Conservation (phyloP, 345 rosid genomes). For the Eucalyptus curtisii region DNA sequence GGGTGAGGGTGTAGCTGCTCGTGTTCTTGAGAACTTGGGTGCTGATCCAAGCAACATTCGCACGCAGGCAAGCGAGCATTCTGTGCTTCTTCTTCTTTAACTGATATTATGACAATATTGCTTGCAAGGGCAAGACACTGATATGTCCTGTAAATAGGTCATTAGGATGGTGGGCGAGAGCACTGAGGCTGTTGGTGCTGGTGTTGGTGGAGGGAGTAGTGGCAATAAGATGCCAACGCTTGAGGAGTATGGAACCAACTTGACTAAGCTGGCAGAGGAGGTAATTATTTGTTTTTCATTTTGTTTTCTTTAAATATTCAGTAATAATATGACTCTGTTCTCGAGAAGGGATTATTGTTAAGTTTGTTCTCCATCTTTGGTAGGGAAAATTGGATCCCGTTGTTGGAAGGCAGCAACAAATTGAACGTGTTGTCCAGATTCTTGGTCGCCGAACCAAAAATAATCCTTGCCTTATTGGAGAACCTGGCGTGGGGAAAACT, state of each 20-base stretch:
- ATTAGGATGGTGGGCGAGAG: constrained; percentile 98
- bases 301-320: not conserved
- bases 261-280: constrained; percentile 97
- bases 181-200: constrained; percentile 69
- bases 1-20: constrained; percentile 99
- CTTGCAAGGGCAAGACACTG: not conserved
- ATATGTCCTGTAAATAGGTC: constrained; percentile 31
- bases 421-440: constrained; percentile 92
- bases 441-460: constrained; percentile 96
- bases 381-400: constrained; percentile 99
- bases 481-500: constrained; percentile 99
- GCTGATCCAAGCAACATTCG: constrained; percentile 89
- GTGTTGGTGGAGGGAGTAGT: constrained; percentile 66
- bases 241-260: constrained; percentile 96
- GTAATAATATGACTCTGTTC: not conserved
- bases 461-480: constrained; percentile 98
- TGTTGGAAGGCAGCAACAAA: constrained; percentile 96
- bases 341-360: not conserved
- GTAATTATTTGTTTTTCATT: constrained; percentile 15
- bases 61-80: constrained; percentile 54
- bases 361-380: not conserved
- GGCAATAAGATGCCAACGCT: constrained; percentile 95
- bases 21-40: constrained; percentile 93
- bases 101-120: not conserved
- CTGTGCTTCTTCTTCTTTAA: not conserved